Evolutionary conservation across 1,284 basidiomycete species (phyloP).

Genomic region (Puccinia brachypodii): DNA sequence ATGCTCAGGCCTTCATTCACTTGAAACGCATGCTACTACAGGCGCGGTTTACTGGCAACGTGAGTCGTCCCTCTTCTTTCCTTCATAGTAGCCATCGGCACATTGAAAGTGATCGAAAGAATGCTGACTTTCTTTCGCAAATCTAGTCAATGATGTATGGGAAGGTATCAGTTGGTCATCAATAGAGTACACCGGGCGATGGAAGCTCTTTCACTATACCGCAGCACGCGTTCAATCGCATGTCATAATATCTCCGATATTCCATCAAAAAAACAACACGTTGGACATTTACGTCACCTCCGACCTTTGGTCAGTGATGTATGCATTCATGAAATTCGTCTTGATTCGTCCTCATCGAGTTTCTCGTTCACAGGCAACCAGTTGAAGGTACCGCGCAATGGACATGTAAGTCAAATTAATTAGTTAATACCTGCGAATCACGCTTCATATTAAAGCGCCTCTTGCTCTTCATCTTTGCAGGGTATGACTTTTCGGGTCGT

Average conservation of each 20-base stretch:
- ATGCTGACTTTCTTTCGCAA: too few species aligned
- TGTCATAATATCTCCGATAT: constrained; percentile 63
- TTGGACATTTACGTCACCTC: constrained; percentile 63
- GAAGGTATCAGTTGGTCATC: constrained; percentile 66
- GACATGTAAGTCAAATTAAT: constrained; percentile 58
- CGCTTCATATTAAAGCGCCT: neutral
- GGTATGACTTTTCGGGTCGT: constrained; percentile 64
- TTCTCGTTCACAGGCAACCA: constrained; percentile 56
- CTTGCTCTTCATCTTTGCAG: neutral
- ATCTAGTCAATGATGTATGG: constrained; percentile 66
- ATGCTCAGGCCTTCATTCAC: neutral
- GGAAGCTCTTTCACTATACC: constrained; percentile 67
- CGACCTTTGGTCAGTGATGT: constrained; percentile 59
- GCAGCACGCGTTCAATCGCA: constrained; percentile 62
- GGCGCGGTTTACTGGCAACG: constrained; percentile 54
- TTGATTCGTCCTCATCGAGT: neutral
- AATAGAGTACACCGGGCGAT: constrained; percentile 66
- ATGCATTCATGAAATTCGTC: neutral
- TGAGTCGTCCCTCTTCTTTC: neutral
- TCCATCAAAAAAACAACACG: constrained; percentile 61
- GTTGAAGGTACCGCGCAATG: constrained; percentile 62
- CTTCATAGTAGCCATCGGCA: too few species aligned
- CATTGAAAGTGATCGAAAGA: too few species aligned
- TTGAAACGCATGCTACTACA: neutral
- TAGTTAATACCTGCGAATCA: neutral